Evolutionary conservation across 352 stramenopile genomes (phyloP).

Genomic region (Phytophthora ohioensis): DNA sequence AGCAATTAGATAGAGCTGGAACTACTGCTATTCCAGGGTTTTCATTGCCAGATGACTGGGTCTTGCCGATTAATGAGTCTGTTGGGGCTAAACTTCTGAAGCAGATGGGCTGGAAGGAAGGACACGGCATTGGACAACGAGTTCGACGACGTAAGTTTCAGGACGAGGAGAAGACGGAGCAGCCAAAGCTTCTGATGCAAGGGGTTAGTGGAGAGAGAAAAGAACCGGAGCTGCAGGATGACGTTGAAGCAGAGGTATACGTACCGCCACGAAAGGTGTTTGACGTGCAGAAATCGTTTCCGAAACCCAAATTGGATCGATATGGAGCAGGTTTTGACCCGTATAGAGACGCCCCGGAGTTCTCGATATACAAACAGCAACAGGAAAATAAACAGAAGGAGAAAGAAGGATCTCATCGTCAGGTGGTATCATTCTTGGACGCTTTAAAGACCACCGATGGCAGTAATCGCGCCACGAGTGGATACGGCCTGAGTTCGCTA

Average conservation of each 20-base stretch:
- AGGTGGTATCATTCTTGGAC: slow-evolving; percentile 81
- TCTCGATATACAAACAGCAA: slow-evolving; percentile 60
- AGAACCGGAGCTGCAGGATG: slow-evolving; percentile 14
- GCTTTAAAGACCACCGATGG: slow-evolving; percentile 57
- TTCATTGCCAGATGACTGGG: slow-evolving; percentile 74
- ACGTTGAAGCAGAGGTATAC: slow-evolving; percentile 54
- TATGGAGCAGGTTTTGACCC: slow-evolving; percentile 86
- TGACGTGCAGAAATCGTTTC: slow-evolving; percentile 61
- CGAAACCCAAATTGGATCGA: slow-evolving; percentile 74
- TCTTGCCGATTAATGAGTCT: slow-evolving; percentile 76
- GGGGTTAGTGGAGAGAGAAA: slow-evolving; percentile 8
- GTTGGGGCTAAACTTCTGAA: slow-evolving; percentile 87
- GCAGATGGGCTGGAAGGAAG: slow-evolving; percentile 93
- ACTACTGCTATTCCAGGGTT: slow-evolving; percentile 46
- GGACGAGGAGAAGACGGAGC: slow-evolving; percentile 9
- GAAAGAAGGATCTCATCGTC: slow-evolving; percentile 39
- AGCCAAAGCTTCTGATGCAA: slow-evolving; percentile 20
- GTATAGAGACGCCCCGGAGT: slow-evolving; percentile 79
- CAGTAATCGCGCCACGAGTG: slow-evolving; percentile 49
- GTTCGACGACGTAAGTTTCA: slow-evolving; percentile 61
- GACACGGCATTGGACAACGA: slow-evolving; percentile 86
- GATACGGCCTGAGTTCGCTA: slow-evolving; percentile 76
- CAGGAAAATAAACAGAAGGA: slow-evolving; percentile 34
- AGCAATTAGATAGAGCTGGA: slow-evolving; percentile 1
- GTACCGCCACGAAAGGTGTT: slow-evolving; percentile 68